These are phyloP conservation scores for Liriodendron chinense DNA, from an alignment of 164 flowering plant species.

Conservation along the genomic window DNA sequence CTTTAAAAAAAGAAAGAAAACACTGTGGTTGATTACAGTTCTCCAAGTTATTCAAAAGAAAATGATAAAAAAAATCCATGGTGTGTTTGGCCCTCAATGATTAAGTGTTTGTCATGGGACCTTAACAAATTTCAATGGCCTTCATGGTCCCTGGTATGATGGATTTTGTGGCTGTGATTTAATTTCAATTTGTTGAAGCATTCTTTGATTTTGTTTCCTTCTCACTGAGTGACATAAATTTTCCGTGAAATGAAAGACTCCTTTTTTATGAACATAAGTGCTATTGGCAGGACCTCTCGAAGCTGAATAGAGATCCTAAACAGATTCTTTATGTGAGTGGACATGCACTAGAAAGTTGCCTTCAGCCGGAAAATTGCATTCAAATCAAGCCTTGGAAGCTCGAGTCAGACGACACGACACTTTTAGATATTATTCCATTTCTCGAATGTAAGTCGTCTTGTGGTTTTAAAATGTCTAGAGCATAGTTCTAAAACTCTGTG, in stretches of 20 bases:
- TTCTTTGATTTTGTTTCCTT: no score
- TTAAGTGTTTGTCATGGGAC: not conserved
- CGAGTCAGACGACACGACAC: constrained; percentile 70
- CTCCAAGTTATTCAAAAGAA: not conserved
- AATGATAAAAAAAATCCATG: not conserved
- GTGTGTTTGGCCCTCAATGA: not conserved
- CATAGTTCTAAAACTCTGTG: not conserved
- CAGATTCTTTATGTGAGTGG: constrained; percentile 79
- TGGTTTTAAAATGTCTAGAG: not conserved
- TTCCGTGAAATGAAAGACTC: no score
- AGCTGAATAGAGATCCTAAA: constrained; percentile 81
- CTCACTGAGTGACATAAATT: not conserved
- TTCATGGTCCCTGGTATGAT: not conserved
- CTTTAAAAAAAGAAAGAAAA: no score
- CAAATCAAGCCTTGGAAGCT: constrained; percentile 74
- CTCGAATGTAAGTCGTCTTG: constrained; percentile 65
- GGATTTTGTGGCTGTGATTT: not conserved
- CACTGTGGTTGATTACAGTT: no score
- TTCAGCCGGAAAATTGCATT: constrained; percentile 82
- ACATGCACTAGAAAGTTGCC: constrained; percentile 65
- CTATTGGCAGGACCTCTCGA: constrained; percentile 71
- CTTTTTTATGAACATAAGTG: constrained; percentile 3
- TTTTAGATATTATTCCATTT: constrained; percentile 84
- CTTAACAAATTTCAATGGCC: not conserved
- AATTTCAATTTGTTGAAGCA: not conserved